Evolutionary conservation across 441 rosid genomes (phyloP).

Genomic region (Gossypium schwendimanii): DNA sequence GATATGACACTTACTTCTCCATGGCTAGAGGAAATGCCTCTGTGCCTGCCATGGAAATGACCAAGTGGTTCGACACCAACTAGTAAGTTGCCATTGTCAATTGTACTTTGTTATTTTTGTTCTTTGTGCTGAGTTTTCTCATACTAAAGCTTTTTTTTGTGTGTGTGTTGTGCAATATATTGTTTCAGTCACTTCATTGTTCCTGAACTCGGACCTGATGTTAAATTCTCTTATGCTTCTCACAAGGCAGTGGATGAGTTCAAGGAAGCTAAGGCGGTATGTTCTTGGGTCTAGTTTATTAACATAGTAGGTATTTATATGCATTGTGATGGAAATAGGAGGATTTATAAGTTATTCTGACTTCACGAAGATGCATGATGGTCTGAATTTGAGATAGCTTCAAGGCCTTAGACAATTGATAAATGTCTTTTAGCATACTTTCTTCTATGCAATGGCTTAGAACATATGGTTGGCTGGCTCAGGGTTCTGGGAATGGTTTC

Average conservation of each 20-base stretch:
- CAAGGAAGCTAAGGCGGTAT: slow-evolving; percentile 93
- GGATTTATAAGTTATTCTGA: not conserved
- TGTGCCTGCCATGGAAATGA: slow-evolving; percentile 98
- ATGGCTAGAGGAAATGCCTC: slow-evolving; percentile 98
- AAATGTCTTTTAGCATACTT: not conserved
- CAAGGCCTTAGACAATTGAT: not conserved
- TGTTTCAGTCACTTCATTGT: slow-evolving; percentile 82
- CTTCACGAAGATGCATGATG: not conserved
- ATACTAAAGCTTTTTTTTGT: not conserved
- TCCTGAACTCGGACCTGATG: slow-evolving; percentile 92
- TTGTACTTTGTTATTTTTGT: not conserved
- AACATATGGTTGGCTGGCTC: not conserved
- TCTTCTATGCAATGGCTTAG: not conserved
- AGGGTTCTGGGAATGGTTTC: not conserved
- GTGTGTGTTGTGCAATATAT: not conserved
- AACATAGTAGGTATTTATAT: not conserved
- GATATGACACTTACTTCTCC: slow-evolving; percentile 73
- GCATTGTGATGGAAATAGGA: not conserved
- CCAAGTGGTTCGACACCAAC: slow-evolving; percentile 99
- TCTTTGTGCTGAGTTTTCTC: not conserved
- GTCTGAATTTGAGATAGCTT: not conserved
- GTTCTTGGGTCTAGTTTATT: slow-evolving; percentile 9
- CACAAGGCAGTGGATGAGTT: slow-evolving; percentile 91
- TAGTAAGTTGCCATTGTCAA: slow-evolving; percentile 56
- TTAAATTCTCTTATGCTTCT: slow-evolving; percentile 79